Evolutionary conservation across 2,329 filamentous ascomycete genomes (phyloP).

Genomic region (Beauveria sp.): DNA sequence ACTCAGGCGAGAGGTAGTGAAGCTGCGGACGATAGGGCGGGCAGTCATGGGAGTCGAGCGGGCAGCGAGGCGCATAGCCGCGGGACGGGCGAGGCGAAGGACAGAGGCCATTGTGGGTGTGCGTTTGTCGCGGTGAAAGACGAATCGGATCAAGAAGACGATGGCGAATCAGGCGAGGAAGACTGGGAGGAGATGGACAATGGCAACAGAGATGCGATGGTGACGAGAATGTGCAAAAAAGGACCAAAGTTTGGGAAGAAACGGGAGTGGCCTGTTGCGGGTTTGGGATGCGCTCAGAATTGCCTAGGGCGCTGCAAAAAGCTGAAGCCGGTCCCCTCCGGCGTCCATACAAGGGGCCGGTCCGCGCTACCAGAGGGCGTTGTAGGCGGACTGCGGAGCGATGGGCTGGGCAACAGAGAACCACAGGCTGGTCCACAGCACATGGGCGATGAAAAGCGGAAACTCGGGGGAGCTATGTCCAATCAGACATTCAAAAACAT

Average conservation of each 20-base stretch:
- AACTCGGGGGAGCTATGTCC: neutral
- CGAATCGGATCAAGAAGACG: slow-evolving; percentile 4
- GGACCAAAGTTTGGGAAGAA: slow-evolving; percentile 6
- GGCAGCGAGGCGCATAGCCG: slow-evolving; percentile 31
- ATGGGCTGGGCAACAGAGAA: neutral
- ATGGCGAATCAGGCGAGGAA: neutral
- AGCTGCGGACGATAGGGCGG: slow-evolving; percentile 35
- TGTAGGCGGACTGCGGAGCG: neutral
- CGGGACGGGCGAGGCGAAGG: slow-evolving; percentile 42
- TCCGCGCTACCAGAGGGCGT: neutral
- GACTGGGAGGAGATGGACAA: neutral
- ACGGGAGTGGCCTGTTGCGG: slow-evolving; percentile 8
- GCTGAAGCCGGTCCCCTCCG: slow-evolving; percentile 7
- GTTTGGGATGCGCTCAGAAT: slow-evolving; percentile 1
- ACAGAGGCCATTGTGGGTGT: slow-evolving; percentile 51
- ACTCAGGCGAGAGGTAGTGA: slow-evolving; percentile 34
- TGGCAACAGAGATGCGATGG: neutral
- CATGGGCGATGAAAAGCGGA: neutral
- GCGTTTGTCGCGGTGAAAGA: neutral
- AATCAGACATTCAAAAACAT: slow-evolving; percentile 7
- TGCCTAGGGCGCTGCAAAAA: neutral
- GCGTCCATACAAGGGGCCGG: neutral
- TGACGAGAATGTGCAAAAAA: neutral
- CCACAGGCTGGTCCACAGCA: neutral
- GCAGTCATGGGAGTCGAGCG: slow-evolving; percentile 22